phyloP scores from a whole-genome alignment of 2,329 filamentous ascomycete genomes.

The Pseudogymnoascus sp. region DNA sequence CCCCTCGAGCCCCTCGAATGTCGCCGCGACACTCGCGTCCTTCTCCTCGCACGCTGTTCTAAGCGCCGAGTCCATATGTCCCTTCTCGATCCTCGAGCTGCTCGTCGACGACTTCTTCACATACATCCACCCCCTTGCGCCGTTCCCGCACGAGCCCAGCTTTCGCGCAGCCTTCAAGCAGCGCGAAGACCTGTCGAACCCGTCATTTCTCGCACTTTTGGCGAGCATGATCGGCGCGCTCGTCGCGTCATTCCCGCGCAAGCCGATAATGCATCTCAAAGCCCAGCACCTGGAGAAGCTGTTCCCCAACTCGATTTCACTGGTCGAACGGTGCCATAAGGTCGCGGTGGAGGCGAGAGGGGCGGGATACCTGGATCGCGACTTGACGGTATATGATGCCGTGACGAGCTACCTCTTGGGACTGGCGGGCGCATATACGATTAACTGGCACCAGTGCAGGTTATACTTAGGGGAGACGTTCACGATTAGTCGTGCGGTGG shows the following conservation, averaged over 20 bases:
- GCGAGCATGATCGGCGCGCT: constrained; percentile 67
- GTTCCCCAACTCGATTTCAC: constrained; percentile 61
- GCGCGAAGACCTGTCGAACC: constrained; percentile 58
- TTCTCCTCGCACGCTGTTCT: constrained; percentile 33
- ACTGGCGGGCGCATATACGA: constrained; percentile 58
- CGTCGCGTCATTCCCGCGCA: constrained; percentile 70
- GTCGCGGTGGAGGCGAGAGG: constrained; percentile 63
- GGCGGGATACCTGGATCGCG: constrained; percentile 46
- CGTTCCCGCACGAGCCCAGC: constrained; percentile 72
- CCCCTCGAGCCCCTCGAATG: constrained; percentile 25
- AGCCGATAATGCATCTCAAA: constrained; percentile 63
- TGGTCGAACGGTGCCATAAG: constrained; percentile 64
- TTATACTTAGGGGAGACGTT: constrained; percentile 68
- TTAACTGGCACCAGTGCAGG: constrained; percentile 59
- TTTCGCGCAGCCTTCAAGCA: constrained; percentile 63
- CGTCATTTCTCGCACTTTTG: constrained; percentile 61
- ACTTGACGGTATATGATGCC: constrained; percentile 53
- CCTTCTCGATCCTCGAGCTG: constrained; percentile 58
- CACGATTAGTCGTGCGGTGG: constrained; percentile 60
- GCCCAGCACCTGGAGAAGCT: constrained; percentile 55
- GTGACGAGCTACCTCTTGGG: constrained; percentile 72
- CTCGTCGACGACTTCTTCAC: constrained; percentile 78
- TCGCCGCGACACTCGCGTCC: constrained; percentile 26
- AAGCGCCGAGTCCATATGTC: constrained; percentile 64
- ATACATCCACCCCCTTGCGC: constrained; percentile 69